phyloP scores from a whole-genome alignment of 345 rosid species.

The Euphorbia tirucalli region DNA sequence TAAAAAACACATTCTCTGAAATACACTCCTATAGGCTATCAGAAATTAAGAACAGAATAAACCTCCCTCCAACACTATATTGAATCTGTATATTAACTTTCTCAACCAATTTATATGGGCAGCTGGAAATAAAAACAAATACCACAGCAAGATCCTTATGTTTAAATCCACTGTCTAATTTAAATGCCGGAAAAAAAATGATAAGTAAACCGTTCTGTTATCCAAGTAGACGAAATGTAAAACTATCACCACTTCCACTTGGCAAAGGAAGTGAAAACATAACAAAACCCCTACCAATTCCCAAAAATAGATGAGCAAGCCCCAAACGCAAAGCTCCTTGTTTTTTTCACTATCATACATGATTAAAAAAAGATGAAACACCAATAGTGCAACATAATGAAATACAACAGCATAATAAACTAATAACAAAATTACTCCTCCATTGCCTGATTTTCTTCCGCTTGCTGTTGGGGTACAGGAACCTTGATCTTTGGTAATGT shows the following conservation, averaged over 20 bases:
- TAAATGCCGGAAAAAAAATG: background rate
- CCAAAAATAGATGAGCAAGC: background rate
- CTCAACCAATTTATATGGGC: background rate
- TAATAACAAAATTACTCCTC: conserved; percentile 50
- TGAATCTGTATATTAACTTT: no score
- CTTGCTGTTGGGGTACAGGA: conserved; percentile 36
- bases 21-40: no score
- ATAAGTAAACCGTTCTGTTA: background rate
- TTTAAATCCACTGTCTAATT: background rate
- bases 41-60: no score
- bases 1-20: no score
- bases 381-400: background rate
- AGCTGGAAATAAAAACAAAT: background rate
- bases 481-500: conserved; percentile 59
- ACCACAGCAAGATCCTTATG: background rate
- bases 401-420: background rate
- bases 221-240: background rate
- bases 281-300: background rate
- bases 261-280: background rate
- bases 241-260: background rate
- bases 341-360: no score
- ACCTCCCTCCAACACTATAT: no score
- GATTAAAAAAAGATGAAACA: no score
- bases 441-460: conserved; percentile 58
- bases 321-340: no score